Evolutionary conservation across 148 eudicot genomes (phyloP), one percentile per base, ranked within the genome.

Genomic region (Talinum fruticosum): DNA sequence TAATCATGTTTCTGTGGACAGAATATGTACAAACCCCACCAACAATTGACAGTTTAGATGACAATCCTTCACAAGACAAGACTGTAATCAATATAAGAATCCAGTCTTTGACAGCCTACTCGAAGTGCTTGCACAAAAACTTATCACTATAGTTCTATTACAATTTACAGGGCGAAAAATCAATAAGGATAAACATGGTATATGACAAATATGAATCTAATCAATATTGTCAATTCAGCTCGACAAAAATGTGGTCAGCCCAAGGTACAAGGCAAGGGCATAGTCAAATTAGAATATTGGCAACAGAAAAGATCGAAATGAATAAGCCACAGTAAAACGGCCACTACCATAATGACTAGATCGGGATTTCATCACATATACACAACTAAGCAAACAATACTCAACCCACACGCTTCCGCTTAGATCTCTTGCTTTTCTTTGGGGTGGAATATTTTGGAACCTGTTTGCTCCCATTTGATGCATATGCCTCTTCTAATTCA

Each of bases 351-450:
- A 84, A 69, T 79, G 80, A 86, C 86, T 85, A 79, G 53, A 65
- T 75, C 78, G 72, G 76, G 80, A 68, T 53, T 75, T 83, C 78
- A 75, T 49, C 28, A 78, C 53, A 85, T 82, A 85, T 86, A 87
- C 87, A 85, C 65, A 86, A 80, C 74, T 68, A 70, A 32, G 68
- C 36, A 61, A 69, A 84, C 74, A 76, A 29, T 79, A 32, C 33
- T 92, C 89, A 95, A 83, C 89, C 99, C 62, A 89, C 85, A 72
- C 92, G 90, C 89, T 95, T 95, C 81, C 91, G 83, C 82, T 95
- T 93, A 47, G 97, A 93, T 81, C 99, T 82, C 90, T 93, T 95
- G 88, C 97, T 93, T 86, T 84, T 90, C 84, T 84, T 90, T 75
- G 94, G 88, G 75, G 82, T 75, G 77, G 98, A 83, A 84, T 83